A percentile compares a stretch with the other conserved stretches of the same genome.
phyloP scores from a whole-genome alignment of 23 red algal genomes.

The Cyanidioschyzon merolae region DNA sequence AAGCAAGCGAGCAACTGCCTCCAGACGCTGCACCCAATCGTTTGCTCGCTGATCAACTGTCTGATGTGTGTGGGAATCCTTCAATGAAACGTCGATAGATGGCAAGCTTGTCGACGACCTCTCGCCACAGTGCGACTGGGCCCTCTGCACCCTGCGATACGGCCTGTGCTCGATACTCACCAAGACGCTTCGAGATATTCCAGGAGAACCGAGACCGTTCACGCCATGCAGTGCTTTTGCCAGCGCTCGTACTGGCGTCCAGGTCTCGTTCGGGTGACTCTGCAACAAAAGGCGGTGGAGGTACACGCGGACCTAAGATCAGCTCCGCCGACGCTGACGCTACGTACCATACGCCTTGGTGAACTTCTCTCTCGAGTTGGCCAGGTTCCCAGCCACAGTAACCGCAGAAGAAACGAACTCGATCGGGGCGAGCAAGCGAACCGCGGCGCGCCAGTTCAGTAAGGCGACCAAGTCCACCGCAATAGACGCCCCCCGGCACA shows the following conservation, averaged over 20 bases:
- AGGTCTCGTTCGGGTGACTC: background rate
- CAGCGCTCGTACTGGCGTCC: background rate
- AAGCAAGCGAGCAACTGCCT: too few relatives aligned
- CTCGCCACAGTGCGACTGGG: background rate
- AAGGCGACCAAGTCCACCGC: background rate
- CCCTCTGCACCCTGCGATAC: background rate
- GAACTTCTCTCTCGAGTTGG: conserved; percentile 40
- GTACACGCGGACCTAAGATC: background rate
- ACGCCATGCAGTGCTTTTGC: background rate
- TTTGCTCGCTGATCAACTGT: background rate
- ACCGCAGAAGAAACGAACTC: conserved; percentile 18
- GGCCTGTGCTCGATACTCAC: background rate
- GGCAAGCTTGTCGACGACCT: conserved; percentile 9
- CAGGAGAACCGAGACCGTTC: background rate
- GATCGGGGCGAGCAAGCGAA: conserved; percentile 2
- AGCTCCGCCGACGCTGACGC: conserved; percentile 7
- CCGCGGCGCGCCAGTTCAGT: background rate
- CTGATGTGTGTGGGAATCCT: background rate
- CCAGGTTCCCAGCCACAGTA: conserved; percentile 46
- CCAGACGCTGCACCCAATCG: too few relatives aligned
- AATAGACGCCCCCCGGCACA: conserved; percentile 15
- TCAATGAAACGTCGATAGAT: background rate
- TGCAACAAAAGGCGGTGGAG: background rate
- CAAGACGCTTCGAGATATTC: background rate
- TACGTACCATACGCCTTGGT: conserved; percentile 35